Conservation (phyloP, 306 rosid genomes). For the Biancaea sappan region DNA sequence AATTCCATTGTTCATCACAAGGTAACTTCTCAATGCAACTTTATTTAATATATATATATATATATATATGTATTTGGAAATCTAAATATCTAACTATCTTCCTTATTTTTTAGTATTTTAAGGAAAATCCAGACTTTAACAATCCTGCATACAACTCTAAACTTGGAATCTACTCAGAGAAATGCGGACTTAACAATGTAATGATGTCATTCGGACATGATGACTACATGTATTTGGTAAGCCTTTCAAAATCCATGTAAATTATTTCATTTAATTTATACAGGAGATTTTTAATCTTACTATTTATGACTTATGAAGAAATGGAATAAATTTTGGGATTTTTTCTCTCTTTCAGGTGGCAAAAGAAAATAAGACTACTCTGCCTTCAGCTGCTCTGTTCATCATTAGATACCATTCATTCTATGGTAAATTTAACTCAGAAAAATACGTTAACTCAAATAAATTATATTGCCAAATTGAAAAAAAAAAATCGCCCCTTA, state of each 20-base stretch:
- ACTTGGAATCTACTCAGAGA: conserved; percentile 42
- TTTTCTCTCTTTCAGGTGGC: conserved; percentile 37
- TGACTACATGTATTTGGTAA: conserved; percentile 53
- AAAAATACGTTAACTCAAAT: neutral
- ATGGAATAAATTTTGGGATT: neutral
- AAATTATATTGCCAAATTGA: neutral
- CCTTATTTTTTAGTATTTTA: conserved; percentile 37
- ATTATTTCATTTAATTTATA: neutral
- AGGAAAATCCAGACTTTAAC: conserved; percentile 42
- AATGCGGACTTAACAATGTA: conserved; percentile 47
- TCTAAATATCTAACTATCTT: neutral
- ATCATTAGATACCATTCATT: conserved; percentile 54
- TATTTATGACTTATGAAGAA: neutral
- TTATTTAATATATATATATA: neutral
- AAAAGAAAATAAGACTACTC: conserved; percentile 40
- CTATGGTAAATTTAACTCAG: conserved; percentile 34
- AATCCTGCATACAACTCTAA: conserved; percentile 35
- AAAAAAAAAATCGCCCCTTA: neutral
- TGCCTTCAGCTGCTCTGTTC: conserved; percentile 46
- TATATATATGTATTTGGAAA: neutral
- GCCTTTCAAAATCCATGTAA: neutral
- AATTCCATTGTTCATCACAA: conserved; percentile 42
- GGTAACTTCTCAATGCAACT: conserved; percentile 30
- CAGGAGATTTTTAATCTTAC: no score
- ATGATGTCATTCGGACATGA: conserved; percentile 61